Percentiles rank a stretch among this genome's conserved stretches.
Conservation (phyloP, 495 filamentous ascomycete species). For the Penicillium maclennaniae region DNA sequence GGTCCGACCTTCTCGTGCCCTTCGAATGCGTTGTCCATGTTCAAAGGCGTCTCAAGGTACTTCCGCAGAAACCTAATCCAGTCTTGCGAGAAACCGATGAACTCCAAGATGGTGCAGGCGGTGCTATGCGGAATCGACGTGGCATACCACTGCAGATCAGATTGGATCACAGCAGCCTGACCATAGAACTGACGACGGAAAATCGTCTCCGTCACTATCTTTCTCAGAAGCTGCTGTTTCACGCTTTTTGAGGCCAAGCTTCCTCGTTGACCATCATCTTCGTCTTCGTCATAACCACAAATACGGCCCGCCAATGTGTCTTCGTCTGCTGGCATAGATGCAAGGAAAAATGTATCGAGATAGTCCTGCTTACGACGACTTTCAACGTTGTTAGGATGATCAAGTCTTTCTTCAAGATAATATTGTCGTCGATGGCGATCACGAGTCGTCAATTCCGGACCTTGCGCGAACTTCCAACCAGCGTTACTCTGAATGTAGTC, state of each 20-base stretch:
- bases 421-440: conserved; percentile 25
- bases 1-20: conserved; percentile 21
- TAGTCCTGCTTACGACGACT: conserved; percentile 22
- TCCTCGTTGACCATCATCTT: conserved; percentile 14
- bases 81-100: conserved; percentile 48
- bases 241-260: conserved; percentile 28
- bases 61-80: conserved; percentile 55
- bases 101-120: conserved; percentile 44
- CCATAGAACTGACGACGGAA: conserved; percentile 48
- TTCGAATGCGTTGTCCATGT: conserved; percentile 34
- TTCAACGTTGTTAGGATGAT: conserved; percentile 11
- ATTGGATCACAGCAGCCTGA: conserved; percentile 51
- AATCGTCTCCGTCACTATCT: conserved; percentile 52
- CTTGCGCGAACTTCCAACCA: conserved; percentile 41
- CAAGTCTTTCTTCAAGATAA: conserved; percentile 8
- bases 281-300: conserved; percentile 19
- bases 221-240: conserved; percentile 55
- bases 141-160: conserved; percentile 50
- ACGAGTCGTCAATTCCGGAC: conserved; percentile 9
- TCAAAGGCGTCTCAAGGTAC: conserved; percentile 54
- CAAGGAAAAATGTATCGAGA: conserved; percentile 39
- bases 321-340: conserved; percentile 32
- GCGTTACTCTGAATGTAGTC: conserved; percentile 34
- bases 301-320: background rate
- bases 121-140: conserved; percentile 53